Evolutionary conservation across 2,329 filamentous ascomycete genomes (phyloP), one percentile per base, ranked within the genome.

Genomic region (Venturia pyrina): DNA sequence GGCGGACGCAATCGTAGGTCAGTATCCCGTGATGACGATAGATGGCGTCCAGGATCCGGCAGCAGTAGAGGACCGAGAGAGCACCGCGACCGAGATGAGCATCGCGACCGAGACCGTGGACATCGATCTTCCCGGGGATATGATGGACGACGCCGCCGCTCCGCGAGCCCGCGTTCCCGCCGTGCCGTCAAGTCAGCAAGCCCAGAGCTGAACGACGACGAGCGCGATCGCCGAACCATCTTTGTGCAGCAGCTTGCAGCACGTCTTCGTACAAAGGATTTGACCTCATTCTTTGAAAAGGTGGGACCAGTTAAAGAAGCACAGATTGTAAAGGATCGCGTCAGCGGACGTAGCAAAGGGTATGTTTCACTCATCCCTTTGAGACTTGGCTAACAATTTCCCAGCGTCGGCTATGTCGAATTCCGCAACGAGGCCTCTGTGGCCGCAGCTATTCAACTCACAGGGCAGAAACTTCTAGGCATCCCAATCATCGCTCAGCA

Each of bases 201-300:
- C 64, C 89, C 91, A 37, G 87, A 90, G 74, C 86, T 90, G 68
- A 96, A 90, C 72, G 93, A 97, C 77, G 95, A 98, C 78, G 95
- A 99, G 79, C 89, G 93, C 74, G 95, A 99, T 80, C 89, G 91
- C 72, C 90, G 95, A 73, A 99, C 96, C 67, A 91, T 99, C 67
- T 99, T 99, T 75, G 95, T 99, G 65, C 95, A 99, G 81, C 95
- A 99, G 79, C 89, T 99, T 74, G 95, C 95, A 71, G 93, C 93
- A 70, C 90, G 95, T 74, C 84, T 98, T 70, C 88, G 93, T 71
- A 96, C 91, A 66, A 92, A 91, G 73, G 92, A 98, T 77, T 83
- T 99, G 69, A 93, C 96, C 77, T 85, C 88, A 68, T 99, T 99
- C 77, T 99, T 99, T 74, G 91, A 96, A 76, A 93, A 93, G 78